Percentiles rank a stretch among this genome's conserved stretches.
Evolutionary conservation across 768 basidiomycete species (phyloP).

Genomic region (Phlegmacium glaucopus): DNA sequence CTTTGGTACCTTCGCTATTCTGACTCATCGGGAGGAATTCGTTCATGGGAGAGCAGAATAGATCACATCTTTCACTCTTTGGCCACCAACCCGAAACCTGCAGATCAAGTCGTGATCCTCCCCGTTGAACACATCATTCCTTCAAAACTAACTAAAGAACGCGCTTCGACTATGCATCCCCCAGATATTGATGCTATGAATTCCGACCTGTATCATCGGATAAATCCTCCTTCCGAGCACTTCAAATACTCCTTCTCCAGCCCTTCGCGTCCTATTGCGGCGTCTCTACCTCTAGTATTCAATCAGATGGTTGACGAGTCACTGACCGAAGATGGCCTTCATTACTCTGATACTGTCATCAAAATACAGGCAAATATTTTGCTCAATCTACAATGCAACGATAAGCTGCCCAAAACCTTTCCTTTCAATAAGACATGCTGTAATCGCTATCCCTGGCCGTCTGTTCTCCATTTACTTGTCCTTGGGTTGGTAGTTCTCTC

Average conservation of each 20-base stretch:
- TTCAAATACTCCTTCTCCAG: constrained; percentile 1
- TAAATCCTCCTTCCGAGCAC: constrained; percentile 33
- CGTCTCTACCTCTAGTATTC: constrained; percentile 74
- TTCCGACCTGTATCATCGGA: constrained; percentile 71
- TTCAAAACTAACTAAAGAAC: constrained; percentile 59
- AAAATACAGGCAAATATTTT: constrained; percentile 73
- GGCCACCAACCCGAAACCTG: constrained; percentile 37
- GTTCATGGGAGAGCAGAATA: constrained; percentile 75
- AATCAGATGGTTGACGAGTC: constrained; percentile 74
- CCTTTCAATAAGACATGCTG: constrained; percentile 82
- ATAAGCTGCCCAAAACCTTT: constrained; percentile 54
- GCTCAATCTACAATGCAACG: constrained; percentile 80
- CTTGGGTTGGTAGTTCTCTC: constrained; percentile 43
- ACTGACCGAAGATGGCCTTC: constrained; percentile 82
- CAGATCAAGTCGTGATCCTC: constrained; percentile 74
- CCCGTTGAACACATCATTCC: constrained; percentile 73
- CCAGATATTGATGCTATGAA: constrained; percentile 92
- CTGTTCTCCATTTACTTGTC: constrained; percentile 50
- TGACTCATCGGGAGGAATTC: constrained; percentile 65
- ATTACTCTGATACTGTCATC: constrained; percentile 64
- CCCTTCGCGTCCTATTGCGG: constrained; percentile 16
- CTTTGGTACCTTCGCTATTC: constrained; percentile 87
- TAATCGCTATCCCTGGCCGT: constrained; percentile 67
- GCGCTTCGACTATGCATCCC: constrained; percentile 65
- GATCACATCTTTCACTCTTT: constrained; percentile 60